phyloP scores from a whole-genome alignment of 2,329 filamentous ascomycete species.

The Helminthosporium solani region DNA sequence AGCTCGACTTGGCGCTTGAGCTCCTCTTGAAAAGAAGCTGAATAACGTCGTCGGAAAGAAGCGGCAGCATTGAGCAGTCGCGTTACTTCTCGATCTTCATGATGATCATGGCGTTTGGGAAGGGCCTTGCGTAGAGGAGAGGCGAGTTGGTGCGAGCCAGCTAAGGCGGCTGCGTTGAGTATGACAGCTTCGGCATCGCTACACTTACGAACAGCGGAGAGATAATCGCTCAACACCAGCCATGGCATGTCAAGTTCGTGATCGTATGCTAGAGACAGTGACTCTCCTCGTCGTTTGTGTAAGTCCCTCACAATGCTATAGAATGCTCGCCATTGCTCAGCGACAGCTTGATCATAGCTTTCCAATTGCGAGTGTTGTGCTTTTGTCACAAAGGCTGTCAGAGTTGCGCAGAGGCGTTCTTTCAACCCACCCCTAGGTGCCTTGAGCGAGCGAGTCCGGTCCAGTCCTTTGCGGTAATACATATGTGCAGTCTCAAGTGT shows the following conservation, averaged over 20 bases:
- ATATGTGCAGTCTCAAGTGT: constrained; percentile 81
- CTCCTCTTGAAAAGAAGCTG: constrained; percentile 66
- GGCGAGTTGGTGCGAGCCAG: constrained; percentile 16
- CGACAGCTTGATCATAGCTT: constrained; percentile 70
- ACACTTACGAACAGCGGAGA: constrained; percentile 77
- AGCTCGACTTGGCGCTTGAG: constrained; percentile 67
- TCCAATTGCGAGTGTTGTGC: constrained; percentile 70
- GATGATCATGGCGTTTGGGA: constrained; percentile 15
- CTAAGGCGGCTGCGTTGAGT: constrained; percentile 61
- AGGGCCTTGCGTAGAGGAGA: constrained; percentile 34
- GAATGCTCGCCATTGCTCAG: constrained; percentile 86
- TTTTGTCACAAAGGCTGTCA: constrained; percentile 68
- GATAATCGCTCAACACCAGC: constrained; percentile 79
- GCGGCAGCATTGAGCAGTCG: constrained; percentile 69
- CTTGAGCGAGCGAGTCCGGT: constrained; percentile 21
- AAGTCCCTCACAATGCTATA: constrained; percentile 83
- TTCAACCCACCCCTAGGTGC: constrained; percentile 59
- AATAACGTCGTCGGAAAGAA: constrained; percentile 69
- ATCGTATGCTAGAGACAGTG: constrained; percentile 76
- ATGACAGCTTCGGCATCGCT: constrained; percentile 73
- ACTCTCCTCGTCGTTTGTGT: constrained; percentile 81
- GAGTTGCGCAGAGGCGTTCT: constrained; percentile 72
- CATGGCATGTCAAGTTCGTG: constrained; percentile 70
- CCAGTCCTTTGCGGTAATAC: constrained; percentile 71
- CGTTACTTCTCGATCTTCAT: constrained; percentile 53